phyloP scores from a whole-genome alignment of 208 protist genomes.

The Trypanosomatidae sp. region DNA sequence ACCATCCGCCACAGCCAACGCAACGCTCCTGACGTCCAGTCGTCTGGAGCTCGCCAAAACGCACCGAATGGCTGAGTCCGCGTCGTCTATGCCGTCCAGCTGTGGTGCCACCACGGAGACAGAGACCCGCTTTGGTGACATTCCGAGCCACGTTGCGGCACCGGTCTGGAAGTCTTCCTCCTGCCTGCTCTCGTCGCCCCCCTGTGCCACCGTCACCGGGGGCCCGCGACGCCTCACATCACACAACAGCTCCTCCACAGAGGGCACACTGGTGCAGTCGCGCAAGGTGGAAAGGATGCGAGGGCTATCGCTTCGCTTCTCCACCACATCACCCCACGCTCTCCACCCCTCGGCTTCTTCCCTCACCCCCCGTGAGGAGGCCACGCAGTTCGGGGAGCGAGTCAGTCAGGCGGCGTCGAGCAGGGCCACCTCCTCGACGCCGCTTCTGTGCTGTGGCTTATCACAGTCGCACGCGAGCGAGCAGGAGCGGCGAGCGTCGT shows the following conservation, averaged over 20 bases:
- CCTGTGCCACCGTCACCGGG: background rate
- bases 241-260: background rate
- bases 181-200: background rate
- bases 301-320: background rate
- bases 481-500: constrained; percentile 6
- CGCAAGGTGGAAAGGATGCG: background rate
- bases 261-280: background rate
- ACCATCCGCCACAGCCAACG: background rate
- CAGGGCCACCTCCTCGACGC: background rate
- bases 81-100: constrained; percentile 7
- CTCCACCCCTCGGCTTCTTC: background rate
- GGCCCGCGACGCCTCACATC: background rate
- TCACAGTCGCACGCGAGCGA: background rate
- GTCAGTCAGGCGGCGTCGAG: background rate
- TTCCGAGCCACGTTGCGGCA: background rate
- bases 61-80: background rate
- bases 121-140: background rate
- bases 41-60: background rate
- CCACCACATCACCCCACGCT: background rate
- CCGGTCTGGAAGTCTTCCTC: background rate
- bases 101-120: constrained; percentile 2
- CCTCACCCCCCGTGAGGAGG: background rate
- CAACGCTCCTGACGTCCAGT: background rate
- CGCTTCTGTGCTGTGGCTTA: constrained; percentile 5
- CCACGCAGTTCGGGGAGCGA: background rate